These are phyloP conservation scores for Crithidia mellificae DNA, from an alignment of 208 protist genomes.

Conservation along the genomic window DNA sequence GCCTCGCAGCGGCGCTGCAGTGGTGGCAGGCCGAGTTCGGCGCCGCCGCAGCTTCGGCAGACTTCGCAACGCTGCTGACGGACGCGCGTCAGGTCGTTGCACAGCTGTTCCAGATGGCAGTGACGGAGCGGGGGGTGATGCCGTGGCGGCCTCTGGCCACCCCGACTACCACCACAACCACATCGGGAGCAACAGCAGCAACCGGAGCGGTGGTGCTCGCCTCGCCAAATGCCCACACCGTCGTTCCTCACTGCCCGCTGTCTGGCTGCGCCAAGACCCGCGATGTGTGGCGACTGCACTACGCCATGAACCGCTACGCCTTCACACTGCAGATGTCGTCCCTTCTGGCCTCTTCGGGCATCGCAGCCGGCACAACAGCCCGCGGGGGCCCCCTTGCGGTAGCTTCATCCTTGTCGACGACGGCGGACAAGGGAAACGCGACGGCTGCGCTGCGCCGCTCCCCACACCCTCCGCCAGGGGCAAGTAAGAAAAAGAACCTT, in stretches of 20 bases:
- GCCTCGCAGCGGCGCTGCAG: constrained; percentile 16
- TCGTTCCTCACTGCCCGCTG: constrained; percentile 22
- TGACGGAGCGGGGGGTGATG: constrained; percentile 17
- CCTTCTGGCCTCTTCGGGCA: no score
- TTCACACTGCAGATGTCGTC: constrained; percentile 8
- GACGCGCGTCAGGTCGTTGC: neutral
- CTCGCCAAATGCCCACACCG: constrained; percentile 13
- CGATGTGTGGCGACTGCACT: constrained; percentile 40
- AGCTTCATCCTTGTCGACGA: neutral
- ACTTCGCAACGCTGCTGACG: neutral
- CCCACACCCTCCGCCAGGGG: neutral
- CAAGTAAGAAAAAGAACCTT: neutral
- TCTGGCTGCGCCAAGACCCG: constrained; percentile 28
- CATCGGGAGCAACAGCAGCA: neutral
- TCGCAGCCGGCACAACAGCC: neutral
- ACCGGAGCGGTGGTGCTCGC: neutral
- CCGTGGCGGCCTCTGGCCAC: constrained; percentile 14
- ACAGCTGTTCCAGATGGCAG: constrained; percentile 12
- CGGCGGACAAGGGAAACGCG: no score
- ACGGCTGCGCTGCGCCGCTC: no score
- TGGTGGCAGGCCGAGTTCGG: constrained; percentile 24
- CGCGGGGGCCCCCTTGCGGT: neutral
- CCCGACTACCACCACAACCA: neutral
- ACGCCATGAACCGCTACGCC: constrained; percentile 39
- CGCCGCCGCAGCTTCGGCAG: neutral